phyloP scores from a whole-genome alignment of 116 monocot species.

The Posidonia oceanica region DNA sequence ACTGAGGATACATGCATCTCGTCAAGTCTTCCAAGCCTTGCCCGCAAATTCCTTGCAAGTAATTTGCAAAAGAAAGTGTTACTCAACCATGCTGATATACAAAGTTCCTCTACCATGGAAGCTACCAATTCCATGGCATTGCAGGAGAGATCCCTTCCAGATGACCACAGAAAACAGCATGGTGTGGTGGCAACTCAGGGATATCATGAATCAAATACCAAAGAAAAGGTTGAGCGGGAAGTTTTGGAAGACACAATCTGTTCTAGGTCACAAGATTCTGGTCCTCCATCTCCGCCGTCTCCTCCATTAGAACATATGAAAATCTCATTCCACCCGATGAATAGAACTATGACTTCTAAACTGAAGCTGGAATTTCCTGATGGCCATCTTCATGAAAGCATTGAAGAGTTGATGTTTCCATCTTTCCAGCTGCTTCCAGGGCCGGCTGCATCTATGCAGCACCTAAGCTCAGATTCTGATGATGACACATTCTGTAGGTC shows the following conservation, averaged over 20 bases:
- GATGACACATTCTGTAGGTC: constrained; percentile 89
- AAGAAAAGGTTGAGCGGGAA: constrained; percentile 15
- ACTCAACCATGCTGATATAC: constrained; percentile 10
- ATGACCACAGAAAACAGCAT: constrained; percentile 8
- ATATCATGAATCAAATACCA: constrained; percentile 8
- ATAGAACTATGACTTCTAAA: constrained; percentile 39
- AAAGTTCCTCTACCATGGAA: constrained; percentile 4
- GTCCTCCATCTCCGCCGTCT: constrained; percentile 36
- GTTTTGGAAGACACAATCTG: constrained; percentile 12
- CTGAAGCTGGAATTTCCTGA: constrained; percentile 52
- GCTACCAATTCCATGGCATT: constrained; percentile 9
- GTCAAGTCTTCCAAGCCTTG: constrained; percentile 45
- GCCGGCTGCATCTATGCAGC: constrained; percentile 18
- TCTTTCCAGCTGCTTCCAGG: constrained; percentile 67
- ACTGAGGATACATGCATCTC: constrained; percentile 19
- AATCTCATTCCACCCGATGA: constrained; percentile 77
- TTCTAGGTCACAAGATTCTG: constrained; percentile 20
- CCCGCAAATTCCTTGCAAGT: constrained; percentile 47
- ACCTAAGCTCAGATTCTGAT: constrained; percentile 63
- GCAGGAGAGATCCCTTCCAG: constrained; percentile 19
- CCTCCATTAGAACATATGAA: constrained; percentile 95
- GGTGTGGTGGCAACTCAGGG: constrained; percentile 11
- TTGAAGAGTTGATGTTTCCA: constrained; percentile 56
- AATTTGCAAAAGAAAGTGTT: constrained; percentile 40
- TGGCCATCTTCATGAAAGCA: constrained; percentile 26